phyloP scores from a whole-genome alignment of 2,329 filamentous ascomycete genomes.

The Niveomyces coronatus region DNA sequence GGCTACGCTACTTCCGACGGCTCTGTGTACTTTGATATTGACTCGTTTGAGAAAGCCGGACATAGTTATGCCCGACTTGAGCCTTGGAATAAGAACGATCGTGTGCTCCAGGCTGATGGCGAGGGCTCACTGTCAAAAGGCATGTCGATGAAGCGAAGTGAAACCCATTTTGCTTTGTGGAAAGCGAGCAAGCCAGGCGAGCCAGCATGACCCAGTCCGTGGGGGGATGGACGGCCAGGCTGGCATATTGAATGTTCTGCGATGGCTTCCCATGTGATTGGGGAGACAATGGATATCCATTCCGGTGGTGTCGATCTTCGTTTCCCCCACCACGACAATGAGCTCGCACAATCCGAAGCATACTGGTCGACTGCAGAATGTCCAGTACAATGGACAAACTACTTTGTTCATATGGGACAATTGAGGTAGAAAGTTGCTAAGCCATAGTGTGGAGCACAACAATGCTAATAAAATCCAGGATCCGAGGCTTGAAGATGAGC shows the following conservation, averaged over 20 bases:
- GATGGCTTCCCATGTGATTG: conserved; percentile 59
- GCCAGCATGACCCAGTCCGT: conserved; percentile 48
- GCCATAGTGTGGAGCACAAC: neutral
- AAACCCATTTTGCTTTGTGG: conserved; percentile 56
- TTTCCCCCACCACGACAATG: conserved; percentile 1
- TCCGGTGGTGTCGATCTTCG: conserved; percentile 58
- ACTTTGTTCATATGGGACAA: neutral
- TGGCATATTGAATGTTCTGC: conserved; percentile 70
- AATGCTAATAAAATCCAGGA: neutral
- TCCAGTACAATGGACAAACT: neutral
- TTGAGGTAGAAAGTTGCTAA: neutral
- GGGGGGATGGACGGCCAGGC: conserved; percentile 58
- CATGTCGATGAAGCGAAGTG: conserved; percentile 48
- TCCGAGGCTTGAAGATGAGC: conserved; percentile 1
- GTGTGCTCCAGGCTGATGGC: conserved; percentile 53
- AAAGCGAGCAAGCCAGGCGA: conserved; percentile 48
- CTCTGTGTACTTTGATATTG: conserved; percentile 63
- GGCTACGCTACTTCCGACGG: conserved; percentile 53
- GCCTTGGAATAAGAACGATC: conserved; percentile 57
- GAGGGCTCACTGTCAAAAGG: conserved; percentile 54
- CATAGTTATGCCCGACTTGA: conserved; percentile 59
- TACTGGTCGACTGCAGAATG: neutral
- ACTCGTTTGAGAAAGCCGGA: conserved; percentile 53
- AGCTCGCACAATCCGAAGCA: neutral
- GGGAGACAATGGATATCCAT: conserved; percentile 59